Evolutionary conservation across 306 rosid genomes (phyloP).

Genomic region (Betula pendula): DNA sequence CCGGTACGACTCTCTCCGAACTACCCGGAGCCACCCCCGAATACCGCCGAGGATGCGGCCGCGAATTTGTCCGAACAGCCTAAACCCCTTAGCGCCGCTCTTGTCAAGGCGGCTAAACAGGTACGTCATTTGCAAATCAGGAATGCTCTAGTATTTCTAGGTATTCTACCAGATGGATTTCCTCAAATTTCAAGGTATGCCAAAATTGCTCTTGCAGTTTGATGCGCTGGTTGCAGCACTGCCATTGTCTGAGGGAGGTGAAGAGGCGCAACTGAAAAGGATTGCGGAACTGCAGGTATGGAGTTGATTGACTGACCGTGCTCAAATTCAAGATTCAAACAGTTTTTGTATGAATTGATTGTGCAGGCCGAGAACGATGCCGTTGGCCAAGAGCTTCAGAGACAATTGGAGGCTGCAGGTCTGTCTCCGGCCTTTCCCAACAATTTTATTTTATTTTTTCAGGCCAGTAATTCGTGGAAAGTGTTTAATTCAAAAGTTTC

Average conservation of each 20-base stretch:
- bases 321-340: not conserved
- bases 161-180: not conserved
- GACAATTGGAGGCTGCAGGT: slow-evolving; percentile 96
- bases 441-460: too few species aligned
- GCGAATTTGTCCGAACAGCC: slow-evolving; percentile 63
- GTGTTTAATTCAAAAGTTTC: too few species aligned
- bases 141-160: too few species aligned
- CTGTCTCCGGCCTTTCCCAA: slow-evolving; percentile 7
- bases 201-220: slow-evolving; percentile 47
- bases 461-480: too few species aligned
- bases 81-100: slow-evolving; percentile 67
- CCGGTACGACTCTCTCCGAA: slow-evolving; percentile 70
- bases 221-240: slow-evolving; percentile 84
- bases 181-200: not conserved
- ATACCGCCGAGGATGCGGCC: slow-evolving; percentile 53
- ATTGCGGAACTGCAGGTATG: slow-evolving; percentile 83
- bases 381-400: slow-evolving; percentile 84
- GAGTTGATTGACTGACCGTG: slow-evolving; percentile 1
- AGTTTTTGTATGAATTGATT: slow-evolving; percentile 2
- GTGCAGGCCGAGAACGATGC: slow-evolving; percentile 82
- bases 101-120: slow-evolving; percentile 91
- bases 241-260: slow-evolving; percentile 74
- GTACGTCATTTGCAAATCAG: slow-evolving; percentile 20
- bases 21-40: slow-evolving; percentile 78
- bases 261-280: slow-evolving; percentile 74